A percentile compares a stretch with the other conserved stretches of the same genome.
Conservation (phyloP, 768 basidiomycete genomes). For the Amanita muscaria region DNA sequence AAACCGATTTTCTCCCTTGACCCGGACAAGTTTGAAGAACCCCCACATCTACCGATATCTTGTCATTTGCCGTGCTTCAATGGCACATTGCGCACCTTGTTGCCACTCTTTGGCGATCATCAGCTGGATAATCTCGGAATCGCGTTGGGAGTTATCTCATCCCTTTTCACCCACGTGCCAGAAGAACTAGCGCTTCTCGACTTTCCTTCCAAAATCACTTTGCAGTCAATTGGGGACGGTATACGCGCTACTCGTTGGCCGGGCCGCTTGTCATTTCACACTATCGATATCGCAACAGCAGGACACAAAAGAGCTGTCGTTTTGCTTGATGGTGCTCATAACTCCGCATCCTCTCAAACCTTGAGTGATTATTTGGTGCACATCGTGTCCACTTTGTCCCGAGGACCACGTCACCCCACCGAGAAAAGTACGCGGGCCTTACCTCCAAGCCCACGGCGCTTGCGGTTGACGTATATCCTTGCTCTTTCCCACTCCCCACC, state of each 20-base stretch:
- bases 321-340: constrained; percentile 93
- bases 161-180: constrained; percentile 35
- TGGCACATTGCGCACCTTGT: constrained; percentile 31
- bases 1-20: constrained; percentile 24
- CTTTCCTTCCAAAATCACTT: constrained; percentile 32
- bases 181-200: constrained; percentile 9
- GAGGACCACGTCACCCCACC: constrained; percentile 12
- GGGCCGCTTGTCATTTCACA: constrained; percentile 73
- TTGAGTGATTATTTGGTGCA: constrained; percentile 58
- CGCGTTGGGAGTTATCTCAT: constrained; percentile 53
- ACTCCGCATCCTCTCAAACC: constrained; percentile 63
- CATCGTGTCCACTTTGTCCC: constrained; percentile 17
- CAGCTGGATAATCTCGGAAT: constrained; percentile 80
- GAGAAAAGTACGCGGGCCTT: too few relatives aligned
- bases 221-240: constrained; percentile 44
- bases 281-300: constrained; percentile 17
- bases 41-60: constrained; percentile 34
- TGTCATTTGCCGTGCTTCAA: constrained; percentile 36
- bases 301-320: constrained; percentile 26
- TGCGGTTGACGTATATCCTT: constrained; percentile 62
- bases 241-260: constrained; percentile 62
- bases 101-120: constrained; percentile 74
- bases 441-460: constrained; percentile 12
- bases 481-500: constrained; percentile 82
- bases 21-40: constrained; percentile 22